Evolutionary conservation across 768 basidiomycete species (phyloP).

Genomic region (Termitomyces sp.): DNA sequence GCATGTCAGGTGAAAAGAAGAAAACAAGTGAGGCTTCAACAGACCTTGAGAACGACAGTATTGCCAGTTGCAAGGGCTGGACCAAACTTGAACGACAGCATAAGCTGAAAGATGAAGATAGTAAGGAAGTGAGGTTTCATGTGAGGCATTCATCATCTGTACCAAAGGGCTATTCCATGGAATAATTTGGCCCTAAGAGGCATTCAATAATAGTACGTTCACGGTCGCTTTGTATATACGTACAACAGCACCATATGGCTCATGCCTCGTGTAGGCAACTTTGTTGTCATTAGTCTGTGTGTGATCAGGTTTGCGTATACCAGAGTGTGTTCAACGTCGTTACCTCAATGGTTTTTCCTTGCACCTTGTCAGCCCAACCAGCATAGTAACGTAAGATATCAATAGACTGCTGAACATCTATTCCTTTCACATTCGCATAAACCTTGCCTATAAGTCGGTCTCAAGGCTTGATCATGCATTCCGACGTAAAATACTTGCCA

Average conservation of each 20-base stretch:
- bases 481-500: slow-evolving; percentile 14
- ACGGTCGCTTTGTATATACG: slow-evolving; percentile 1
- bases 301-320: neutral
- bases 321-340: no score
- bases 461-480: neutral
- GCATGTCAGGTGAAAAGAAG: neutral
- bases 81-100: slow-evolving; percentile 26
- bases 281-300: slow-evolving; percentile 23
- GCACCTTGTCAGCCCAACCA: slow-evolving; percentile 83
- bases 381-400: slow-evolving; percentile 68
- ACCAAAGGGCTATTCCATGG: slow-evolving; percentile 51
- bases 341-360: slow-evolving; percentile 65
- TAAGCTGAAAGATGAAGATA: slow-evolving; percentile 9
- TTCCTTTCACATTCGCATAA: slow-evolving; percentile 40
- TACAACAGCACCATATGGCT: slow-evolving; percentile 52
- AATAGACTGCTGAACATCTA: slow-evolving; percentile 46
- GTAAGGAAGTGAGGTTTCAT: neutral
- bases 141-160: neutral
- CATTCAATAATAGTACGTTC: neutral
- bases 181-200: slow-evolving; percentile 41
- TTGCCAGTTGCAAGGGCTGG: slow-evolving; percentile 46
- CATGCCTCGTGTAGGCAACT: slow-evolving; percentile 35
- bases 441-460: slow-evolving; percentile 43
- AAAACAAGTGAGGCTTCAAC: neutral
- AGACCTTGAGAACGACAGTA: slow-evolving; percentile 50